A percentile compares a stretch with the other conserved stretches of the same genome.
Evolutionary conservation across 768 basidiomycete genomes (phyloP).

Genomic region (Sporobolomyces phaffii): DNA sequence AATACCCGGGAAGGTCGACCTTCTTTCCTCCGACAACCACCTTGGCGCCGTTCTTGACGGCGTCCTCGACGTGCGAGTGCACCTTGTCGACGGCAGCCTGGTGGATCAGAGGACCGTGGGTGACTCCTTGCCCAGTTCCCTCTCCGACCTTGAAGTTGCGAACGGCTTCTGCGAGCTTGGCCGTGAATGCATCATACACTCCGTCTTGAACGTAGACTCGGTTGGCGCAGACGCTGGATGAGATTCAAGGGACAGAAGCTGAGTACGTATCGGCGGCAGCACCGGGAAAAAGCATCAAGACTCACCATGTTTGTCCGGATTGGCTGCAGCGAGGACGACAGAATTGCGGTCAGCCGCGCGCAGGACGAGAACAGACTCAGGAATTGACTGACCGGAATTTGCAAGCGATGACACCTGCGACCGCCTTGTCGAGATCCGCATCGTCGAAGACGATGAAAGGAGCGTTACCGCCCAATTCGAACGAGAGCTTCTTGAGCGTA

Average conservation of each 20-base stretch:
- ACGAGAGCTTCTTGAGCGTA: conserved; percentile 47
- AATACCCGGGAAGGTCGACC: conserved; percentile 49
- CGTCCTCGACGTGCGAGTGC: conserved; percentile 76
- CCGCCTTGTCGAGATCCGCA: conserved; percentile 85
- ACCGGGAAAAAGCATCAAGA: not conserved
- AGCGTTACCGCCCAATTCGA: conserved; percentile 86
- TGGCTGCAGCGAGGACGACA: conserved; percentile 3
- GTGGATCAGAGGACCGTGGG: conserved; percentile 94
- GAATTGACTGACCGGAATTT: conserved; percentile 43
- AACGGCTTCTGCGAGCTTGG: conserved; percentile 65
- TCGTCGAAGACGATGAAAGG: conserved; percentile 96
- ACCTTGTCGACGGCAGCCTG: conserved; percentile 78
- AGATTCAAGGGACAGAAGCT: conserved; percentile 48
- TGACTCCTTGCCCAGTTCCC: conserved; percentile 61
- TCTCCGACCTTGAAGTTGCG: conserved; percentile 63
- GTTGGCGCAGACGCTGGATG: conserved; percentile 63
- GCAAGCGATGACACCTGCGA: conserved; percentile 57
- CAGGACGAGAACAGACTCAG: not conserved
- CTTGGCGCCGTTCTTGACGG: conserved; percentile 74
- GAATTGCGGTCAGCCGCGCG: no score
- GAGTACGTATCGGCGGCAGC: not conserved
- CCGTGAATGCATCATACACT: conserved; percentile 87
- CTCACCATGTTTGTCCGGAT: conserved; percentile 34
- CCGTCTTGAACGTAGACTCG: conserved; percentile 78
- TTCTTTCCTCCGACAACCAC: conserved; percentile 81